phyloP scores from a whole-genome alignment of 202 grass and related monocot genomes.

The Setaria italica region DNA sequence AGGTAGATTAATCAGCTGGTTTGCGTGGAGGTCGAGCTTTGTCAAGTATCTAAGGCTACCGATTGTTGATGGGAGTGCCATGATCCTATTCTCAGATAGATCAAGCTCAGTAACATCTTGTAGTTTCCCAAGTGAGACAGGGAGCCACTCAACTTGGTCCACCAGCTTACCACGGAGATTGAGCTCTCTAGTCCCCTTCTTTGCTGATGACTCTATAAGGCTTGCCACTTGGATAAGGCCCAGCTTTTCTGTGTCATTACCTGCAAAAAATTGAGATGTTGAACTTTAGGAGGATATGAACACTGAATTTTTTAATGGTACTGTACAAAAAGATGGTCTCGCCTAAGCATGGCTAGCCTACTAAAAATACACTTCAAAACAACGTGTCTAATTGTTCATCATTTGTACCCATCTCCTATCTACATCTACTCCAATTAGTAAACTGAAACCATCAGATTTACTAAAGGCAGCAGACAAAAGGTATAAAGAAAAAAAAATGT shows the following conservation, averaged over 20 bases:
- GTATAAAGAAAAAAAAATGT: not conserved
- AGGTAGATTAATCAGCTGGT: slow-evolving; percentile 80
- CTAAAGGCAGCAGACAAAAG: not conserved
- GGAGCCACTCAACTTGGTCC: slow-evolving; percentile 98
- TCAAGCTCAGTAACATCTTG: slow-evolving; percentile 75
- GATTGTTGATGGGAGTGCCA: slow-evolving; percentile 77
- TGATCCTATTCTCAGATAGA: slow-evolving; percentile 88
- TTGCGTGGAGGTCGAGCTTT: slow-evolving; percentile 92
- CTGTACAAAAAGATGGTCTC: slow-evolving; percentile 1
- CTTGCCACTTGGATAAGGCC: slow-evolving; percentile 97
- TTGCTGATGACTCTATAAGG: slow-evolving; percentile 89
- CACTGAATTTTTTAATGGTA: not conserved
- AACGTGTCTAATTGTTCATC: not conserved
- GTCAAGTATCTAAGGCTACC: slow-evolving; percentile 79
- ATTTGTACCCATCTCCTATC: not conserved
- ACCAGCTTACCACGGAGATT: slow-evolving; percentile 82
- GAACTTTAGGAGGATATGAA: slow-evolving; percentile 13
- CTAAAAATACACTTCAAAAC: not conserved
- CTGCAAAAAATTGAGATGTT: slow-evolving; percentile 41
- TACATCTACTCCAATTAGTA: not conserved
- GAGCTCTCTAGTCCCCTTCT: slow-evolving; percentile 70
- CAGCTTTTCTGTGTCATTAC: slow-evolving; percentile 65
- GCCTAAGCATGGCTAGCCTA: slow-evolving; percentile 28
- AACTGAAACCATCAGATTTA: not conserved
- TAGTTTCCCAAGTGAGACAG: slow-evolving; percentile 88